These are phyloP conservation scores for Diversispora eburnea DNA, from an alignment of 192 early-diverging fungal genomes.

Conservation along the genomic window DNA sequence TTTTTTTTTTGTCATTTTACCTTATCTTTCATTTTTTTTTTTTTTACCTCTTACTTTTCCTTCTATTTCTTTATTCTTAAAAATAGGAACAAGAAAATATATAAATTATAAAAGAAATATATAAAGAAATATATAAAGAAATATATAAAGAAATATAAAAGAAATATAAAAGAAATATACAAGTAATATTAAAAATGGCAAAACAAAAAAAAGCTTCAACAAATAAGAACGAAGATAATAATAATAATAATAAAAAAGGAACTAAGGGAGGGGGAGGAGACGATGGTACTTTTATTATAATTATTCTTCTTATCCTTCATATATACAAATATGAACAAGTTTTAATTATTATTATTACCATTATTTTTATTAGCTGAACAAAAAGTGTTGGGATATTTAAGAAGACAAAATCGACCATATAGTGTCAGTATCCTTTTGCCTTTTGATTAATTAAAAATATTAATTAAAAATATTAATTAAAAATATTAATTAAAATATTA, in stretches of 20 bases:
- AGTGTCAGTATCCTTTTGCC: slow-evolving; percentile 38
- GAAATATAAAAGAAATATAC: no score
- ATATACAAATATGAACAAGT: background rate
- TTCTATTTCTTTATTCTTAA: no score
- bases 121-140: no score
- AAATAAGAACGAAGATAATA: slow-evolving; percentile 15
- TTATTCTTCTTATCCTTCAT: background rate
- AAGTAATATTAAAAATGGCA: slow-evolving; percentile 12
- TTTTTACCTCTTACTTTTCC: no score
- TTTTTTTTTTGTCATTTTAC: no score
- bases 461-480: background rate
- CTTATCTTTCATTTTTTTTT: no score
- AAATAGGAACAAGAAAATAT: no score
- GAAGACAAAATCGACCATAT: slow-evolving; percentile 46
- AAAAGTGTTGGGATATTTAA: slow-evolving; percentile 43
- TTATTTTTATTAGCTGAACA: slow-evolving; percentile 34
- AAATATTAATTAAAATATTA: background rate
- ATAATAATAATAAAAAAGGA: background rate
- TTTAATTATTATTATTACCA: background rate
- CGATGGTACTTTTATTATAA: slow-evolving; percentile 15
- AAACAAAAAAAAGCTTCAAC: slow-evolving; percentile 27
- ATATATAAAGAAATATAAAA: no score
- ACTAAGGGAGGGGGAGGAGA: background rate
- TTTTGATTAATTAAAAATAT: no score
- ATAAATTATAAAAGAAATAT: no score